phyloP scores from a whole-genome alignment of 768 basidiomycete genomes.

The Leccinum olivaceopallidum region DNA sequence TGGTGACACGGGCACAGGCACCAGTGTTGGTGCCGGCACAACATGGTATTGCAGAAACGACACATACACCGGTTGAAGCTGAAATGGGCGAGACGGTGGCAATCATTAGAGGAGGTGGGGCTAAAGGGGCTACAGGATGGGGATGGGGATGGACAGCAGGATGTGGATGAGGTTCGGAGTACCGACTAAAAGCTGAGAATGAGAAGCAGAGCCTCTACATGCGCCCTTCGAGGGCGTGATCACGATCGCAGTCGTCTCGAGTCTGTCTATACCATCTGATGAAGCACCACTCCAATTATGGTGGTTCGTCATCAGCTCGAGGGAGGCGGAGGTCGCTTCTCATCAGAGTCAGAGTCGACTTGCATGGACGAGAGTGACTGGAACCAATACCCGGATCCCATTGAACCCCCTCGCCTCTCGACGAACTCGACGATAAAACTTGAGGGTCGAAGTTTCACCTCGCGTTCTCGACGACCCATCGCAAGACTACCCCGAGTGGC shows the following conservation, averaged over 20 bases:
- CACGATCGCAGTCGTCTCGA: constrained; percentile 12
- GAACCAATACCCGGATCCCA: constrained; percentile 19
- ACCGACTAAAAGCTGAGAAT: background rate
- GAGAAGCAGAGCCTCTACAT: constrained; percentile 2
- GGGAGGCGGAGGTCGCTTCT: constrained; percentile 1
- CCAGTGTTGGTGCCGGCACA: constrained; percentile 2
- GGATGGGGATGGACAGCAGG: too few relatives aligned
- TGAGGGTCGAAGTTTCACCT: too few relatives aligned
- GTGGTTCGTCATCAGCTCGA: background rate
- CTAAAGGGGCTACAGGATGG: constrained; percentile 5
- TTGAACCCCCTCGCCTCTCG: too few relatives aligned
- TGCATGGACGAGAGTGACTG: background rate
- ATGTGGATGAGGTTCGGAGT: too few relatives aligned
- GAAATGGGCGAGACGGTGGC: constrained; percentile 14
- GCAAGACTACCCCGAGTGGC: constrained; percentile 13
- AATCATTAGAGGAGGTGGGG: constrained; percentile 8
- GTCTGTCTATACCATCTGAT: background rate
- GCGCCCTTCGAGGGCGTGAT: constrained; percentile 2
- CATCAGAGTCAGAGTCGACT: background rate
- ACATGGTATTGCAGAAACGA: constrained; percentile 22
- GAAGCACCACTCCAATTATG: background rate
- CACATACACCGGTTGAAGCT: constrained; percentile 20
- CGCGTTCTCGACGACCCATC: background rate
- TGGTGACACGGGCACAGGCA: too few relatives aligned
- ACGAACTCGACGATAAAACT: too few relatives aligned